Conservation (phyloP, 2,329 filamentous ascomycete species). For the Achaetomium macrosporum region DNA sequence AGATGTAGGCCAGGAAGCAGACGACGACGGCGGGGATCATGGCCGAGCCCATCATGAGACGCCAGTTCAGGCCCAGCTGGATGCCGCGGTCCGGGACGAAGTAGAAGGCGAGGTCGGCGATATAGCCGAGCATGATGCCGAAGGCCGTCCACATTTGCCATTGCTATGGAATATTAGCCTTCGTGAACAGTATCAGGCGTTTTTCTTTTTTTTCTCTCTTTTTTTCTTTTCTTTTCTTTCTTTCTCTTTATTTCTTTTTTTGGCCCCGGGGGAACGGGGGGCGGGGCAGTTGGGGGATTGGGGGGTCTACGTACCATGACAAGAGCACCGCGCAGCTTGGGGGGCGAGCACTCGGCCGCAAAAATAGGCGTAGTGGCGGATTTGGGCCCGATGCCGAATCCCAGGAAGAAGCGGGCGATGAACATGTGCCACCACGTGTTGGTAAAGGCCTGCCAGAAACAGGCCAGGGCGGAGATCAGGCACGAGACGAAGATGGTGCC, state of each 20-base stretch:
- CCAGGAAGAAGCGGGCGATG: neutral
- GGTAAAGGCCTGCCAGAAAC: constrained; percentile 45
- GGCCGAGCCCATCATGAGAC: constrained; percentile 63
- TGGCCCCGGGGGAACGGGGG: too few relatives aligned
- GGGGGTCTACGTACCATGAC: too few relatives aligned
- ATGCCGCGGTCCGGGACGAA: constrained; percentile 48
- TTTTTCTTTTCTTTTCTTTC: too few relatives aligned
- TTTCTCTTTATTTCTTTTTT: too few relatives aligned
- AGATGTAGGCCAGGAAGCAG: constrained; percentile 42
- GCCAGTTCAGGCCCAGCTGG: constrained; percentile 54
- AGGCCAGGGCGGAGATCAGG: constrained; percentile 50
- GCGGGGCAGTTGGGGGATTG: too few relatives aligned
- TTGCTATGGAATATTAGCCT: constrained; percentile 20
- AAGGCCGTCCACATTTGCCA: constrained; percentile 42
- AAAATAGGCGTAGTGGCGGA: constrained; percentile 64
- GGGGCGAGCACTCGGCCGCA: constrained; percentile 61
- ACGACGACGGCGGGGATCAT: constrained; percentile 56
- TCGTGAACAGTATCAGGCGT: too few relatives aligned
- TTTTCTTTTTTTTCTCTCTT: too few relatives aligned
- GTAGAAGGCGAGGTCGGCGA: constrained; percentile 57
- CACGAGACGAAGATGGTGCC: constrained; percentile 65
- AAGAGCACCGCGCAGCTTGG: constrained; percentile 58
- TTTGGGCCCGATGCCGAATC: constrained; percentile 60
- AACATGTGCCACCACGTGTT: constrained; percentile 58
- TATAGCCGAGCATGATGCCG: constrained; percentile 52